These are phyloP conservation scores for Aspergillus tamarii DNA, from an alignment of 2,329 filamentous ascomycete species.

Conservation along the genomic window DNA sequence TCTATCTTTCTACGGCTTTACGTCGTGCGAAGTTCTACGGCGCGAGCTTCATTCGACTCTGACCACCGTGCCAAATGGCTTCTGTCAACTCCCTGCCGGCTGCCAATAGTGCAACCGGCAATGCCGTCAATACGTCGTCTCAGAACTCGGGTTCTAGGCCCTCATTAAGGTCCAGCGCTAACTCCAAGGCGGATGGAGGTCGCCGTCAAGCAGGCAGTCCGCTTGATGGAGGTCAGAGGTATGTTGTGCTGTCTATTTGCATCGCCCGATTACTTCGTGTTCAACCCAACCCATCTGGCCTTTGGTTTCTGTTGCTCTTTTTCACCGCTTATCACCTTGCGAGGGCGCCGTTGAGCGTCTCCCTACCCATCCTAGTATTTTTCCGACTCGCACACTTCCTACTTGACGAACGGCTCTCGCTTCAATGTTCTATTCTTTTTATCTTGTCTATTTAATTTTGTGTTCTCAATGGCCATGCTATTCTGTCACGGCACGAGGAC, in stretches of 20 bases:
- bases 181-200: constrained; percentile 55
- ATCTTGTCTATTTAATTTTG: neutral
- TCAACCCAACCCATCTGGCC: constrained; percentile 1
- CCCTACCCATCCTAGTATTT: constrained; percentile 5
- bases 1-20: constrained; percentile 29
- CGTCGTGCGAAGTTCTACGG: constrained; percentile 41
- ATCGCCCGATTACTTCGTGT: constrained; percentile 11
- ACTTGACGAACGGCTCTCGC: constrained; percentile 1
- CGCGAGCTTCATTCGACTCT: constrained; percentile 34
- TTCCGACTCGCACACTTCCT: neutral
- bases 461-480: neutral
- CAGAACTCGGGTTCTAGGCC: constrained; percentile 44
- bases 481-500: neutral
- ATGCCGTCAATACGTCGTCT: constrained; percentile 39
- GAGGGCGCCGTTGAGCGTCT: neutral
- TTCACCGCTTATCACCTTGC: constrained; percentile 20
- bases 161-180: constrained; percentile 54
- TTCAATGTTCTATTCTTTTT: neutral
- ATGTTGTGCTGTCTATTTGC: constrained; percentile 35
- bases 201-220: constrained; percentile 61
- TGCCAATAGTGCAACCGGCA: constrained; percentile 42
- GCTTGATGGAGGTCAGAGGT: constrained; percentile 59
- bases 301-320: neutral
- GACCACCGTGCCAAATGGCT: constrained; percentile 41
- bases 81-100: constrained; percentile 43